Evolutionary conservation across 257 asterid genomes (phyloP).

Genomic region (Nicotiana sylvestris): DNA sequence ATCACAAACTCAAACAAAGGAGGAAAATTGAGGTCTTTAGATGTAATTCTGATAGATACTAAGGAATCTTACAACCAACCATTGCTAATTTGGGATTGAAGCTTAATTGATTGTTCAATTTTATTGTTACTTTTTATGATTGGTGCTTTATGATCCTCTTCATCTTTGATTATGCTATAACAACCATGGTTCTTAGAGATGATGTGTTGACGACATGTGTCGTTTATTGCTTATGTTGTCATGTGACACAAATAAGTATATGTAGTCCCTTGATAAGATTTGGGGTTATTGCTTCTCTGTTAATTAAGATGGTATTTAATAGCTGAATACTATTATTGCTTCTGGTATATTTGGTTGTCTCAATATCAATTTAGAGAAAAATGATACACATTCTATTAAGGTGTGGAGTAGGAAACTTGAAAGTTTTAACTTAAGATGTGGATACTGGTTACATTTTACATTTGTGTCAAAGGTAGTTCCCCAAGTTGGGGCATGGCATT

Average conservation of each 20-base stretch:
- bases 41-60: too few species aligned
- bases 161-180: neutral
- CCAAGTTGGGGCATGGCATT: neutral
- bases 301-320: too few species aligned
- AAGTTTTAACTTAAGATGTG: too few species aligned
- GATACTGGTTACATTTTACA: neutral
- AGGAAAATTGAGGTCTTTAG: too few species aligned
- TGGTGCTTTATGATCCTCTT: neutral
- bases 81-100: neutral
- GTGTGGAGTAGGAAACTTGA: neutral
- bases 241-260: neutral
- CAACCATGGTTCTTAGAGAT: neutral
- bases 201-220: neutral
- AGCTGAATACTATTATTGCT: too few species aligned
- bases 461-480: neutral
- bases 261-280: too few species aligned
- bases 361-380: too few species aligned
- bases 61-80: too few species aligned
- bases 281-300: too few species aligned
- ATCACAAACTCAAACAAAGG: too few species aligned
- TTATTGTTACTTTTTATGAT: too few species aligned
- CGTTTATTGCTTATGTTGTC: neutral
- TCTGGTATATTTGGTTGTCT: neutral
- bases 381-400: neutral
- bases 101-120: neutral